Percentiles rank a stretch among this genome's conserved stretches.
phyloP scores from a whole-genome alignment of 352 stramenopile species.

The Hyaloperonospora brassicae region DNA sequence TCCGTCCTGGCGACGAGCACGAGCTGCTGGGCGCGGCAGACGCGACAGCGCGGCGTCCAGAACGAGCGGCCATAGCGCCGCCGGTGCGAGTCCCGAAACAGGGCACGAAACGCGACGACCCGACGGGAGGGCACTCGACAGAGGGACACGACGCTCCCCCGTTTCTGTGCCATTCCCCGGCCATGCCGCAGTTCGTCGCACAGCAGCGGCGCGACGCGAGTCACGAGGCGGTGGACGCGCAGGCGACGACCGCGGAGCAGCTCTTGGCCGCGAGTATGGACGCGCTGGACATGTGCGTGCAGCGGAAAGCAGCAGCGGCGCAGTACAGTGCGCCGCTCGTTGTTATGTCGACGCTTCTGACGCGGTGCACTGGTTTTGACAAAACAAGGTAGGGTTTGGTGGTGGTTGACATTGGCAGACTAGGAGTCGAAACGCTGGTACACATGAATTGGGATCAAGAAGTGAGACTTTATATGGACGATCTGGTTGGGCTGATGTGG shows the following conservation, averaged over 20 bases:
- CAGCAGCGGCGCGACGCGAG: slow-evolving; percentile 19
- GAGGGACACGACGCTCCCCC: neutral
- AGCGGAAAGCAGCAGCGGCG: slow-evolving; percentile 31
- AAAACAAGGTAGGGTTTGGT: slow-evolving; percentile 7
- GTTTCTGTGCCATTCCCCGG: slow-evolving; percentile 3
- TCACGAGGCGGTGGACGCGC: slow-evolving; percentile 2
- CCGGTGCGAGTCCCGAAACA: too few species aligned
- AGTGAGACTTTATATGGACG: too few species aligned
- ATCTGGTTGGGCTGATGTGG: too few species aligned
- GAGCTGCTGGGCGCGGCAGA: slow-evolving; percentile 9
- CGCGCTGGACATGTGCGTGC: slow-evolving; percentile 14
- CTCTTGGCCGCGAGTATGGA: slow-evolving; percentile 53
- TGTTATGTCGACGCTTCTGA: slow-evolving; percentile 28
- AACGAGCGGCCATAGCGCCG: too few species aligned
- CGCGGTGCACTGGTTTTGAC: too few species aligned
- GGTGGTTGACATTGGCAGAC: neutral
- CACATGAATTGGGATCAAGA: too few species aligned
- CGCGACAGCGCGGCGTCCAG: too few species aligned
- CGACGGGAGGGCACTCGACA: too few species aligned
- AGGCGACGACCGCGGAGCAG: slow-evolving; percentile 31
- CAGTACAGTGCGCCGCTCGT: slow-evolving; percentile 28
- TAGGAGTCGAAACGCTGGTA: too few species aligned
- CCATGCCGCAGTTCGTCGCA: slow-evolving; percentile 37
- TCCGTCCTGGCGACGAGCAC: slow-evolving; percentile 4
- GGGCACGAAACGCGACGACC: too few species aligned